These are phyloP conservation scores for Phaeoacremonium minimum DNA, from an alignment of 2,329 filamentous ascomycete species.

Conservation along the genomic window DNA sequence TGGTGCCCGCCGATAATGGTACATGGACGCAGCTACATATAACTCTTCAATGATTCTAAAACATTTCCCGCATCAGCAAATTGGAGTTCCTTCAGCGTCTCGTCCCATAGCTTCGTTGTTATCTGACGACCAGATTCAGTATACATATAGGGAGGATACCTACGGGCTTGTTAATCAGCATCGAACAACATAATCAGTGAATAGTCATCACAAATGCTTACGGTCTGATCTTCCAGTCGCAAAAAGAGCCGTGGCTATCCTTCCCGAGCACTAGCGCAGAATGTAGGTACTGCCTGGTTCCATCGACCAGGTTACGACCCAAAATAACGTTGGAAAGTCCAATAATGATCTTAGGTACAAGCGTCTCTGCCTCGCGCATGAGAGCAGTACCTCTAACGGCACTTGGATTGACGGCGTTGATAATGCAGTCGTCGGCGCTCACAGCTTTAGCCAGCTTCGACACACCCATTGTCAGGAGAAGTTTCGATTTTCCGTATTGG, in stretches of 20 bases:
- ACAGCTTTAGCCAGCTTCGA: neutral
- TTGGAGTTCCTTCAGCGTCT: slow-evolving; percentile 8
- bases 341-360: neutral
- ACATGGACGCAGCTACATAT: no score
- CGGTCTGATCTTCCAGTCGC: slow-evolving; percentile 22
- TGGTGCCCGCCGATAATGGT: no score
- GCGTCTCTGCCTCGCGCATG: neutral
- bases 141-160: slow-evolving; percentile 16
- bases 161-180: slow-evolving; percentile 3
- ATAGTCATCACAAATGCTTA: neutral
- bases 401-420: slow-evolving; percentile 3
- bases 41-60: neutral
- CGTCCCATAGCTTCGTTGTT: slow-evolving; percentile 6
- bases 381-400: neutral
- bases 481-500: slow-evolving; percentile 17
- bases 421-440: neutral
- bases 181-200: neutral
- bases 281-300: slow-evolving; percentile 26
- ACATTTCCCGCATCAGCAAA: slow-evolving; percentile 6
- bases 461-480: slow-evolving; percentile 13
- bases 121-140: neutral
- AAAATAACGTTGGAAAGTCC: slow-evolving; percentile 17
- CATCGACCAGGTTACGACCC: slow-evolving; percentile 12
- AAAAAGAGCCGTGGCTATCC: slow-evolving; percentile 28
- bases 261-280: slow-evolving; percentile 22